Evolutionary conservation across 1,284 basidiomycete species (phyloP), one percentile per base, ranked within the genome.

Genomic region (Phenoliferia sp.): DNA sequence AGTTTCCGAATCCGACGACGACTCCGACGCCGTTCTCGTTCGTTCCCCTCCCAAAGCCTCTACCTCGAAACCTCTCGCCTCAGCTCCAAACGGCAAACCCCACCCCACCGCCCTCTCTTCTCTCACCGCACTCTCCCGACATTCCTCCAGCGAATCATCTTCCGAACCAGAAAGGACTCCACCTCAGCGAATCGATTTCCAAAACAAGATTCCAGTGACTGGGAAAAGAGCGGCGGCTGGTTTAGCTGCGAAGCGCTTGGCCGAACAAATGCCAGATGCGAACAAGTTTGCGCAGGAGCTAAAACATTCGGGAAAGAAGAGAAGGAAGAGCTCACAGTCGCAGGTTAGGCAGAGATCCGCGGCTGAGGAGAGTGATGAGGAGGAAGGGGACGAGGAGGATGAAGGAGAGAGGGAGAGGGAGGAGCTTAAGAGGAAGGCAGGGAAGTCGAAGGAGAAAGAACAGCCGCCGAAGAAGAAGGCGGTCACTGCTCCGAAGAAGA

Each of bases 221-320:
- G 54, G 54, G 15, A 56, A 31, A 31, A 26, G 54, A 15, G 39
- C 29, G 10, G 90, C 90, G 12, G 89, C 90, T 0, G 82, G 82
- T 19, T 85, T 83, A 72, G 90, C 90, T 2, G 82, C 81, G 3
- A 81, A 84, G 70, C 83, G 81, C 71, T 78, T 93, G 54, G 84
- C 83, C 44, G 84, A 88, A 17, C 84, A 83, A 69, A 90, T 91
- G 86, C 87, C 89, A 0, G 90, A 93, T 73, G 81, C 90, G 15
- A 73, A 86, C 57, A 83, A 80, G 66, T 92, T 83, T 73, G 85
- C 90, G 29, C 29, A 65, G 54, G 57, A 36, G 57, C 26, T 44
- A 29, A 31, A 64, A 63, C 57, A 29, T 12, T 48, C 44, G 56
- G 61, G 34, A 4, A 66, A 64, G 50, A 60, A 55, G 44, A 56